These are phyloP conservation scores for Ogataea ramenticola DNA, from an alignment of 805 yeast genomes.

Conservation along the genomic window DNA sequence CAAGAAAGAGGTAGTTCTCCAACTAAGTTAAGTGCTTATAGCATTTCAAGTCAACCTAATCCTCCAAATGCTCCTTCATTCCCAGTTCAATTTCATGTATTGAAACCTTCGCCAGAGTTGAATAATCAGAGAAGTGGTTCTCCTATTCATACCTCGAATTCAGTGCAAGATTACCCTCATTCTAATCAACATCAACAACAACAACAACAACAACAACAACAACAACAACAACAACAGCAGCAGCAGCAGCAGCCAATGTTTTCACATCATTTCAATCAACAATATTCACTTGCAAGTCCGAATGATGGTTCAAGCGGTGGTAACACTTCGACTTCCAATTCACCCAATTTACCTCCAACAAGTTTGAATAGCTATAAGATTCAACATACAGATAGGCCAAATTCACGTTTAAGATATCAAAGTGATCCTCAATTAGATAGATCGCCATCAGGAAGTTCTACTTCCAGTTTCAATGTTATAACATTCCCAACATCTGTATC, in stretches of 20 bases:
- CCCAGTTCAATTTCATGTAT: background rate
- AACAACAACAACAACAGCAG: slow-evolving; percentile 2
- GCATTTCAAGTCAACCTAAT: too few species aligned
- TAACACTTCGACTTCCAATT: background rate
- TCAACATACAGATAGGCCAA: background rate
- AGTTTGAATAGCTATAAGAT: background rate
- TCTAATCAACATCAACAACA: slow-evolving; percentile 4
- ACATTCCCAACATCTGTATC: background rate
- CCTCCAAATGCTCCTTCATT: background rate
- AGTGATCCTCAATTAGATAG: background rate
- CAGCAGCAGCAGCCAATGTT: slow-evolving; percentile 1
- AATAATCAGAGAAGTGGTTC: too few species aligned
- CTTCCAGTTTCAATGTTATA: background rate
- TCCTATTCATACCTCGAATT: background rate
- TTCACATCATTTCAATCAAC: background rate
- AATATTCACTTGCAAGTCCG: background rate
- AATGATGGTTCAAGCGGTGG: background rate
- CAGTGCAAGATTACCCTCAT: background rate
- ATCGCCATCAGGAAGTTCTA: background rate
- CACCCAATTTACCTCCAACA: background rate
- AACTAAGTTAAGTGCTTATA: background rate
- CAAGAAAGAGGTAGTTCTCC: background rate
- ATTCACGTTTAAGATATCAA: background rate
- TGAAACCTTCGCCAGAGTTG: too few species aligned
- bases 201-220: slow-evolving; percentile 2